phyloP scores from a whole-genome alignment of 2,329 filamentous ascomycete species.

The Orbilia ellipsospora region DNA sequence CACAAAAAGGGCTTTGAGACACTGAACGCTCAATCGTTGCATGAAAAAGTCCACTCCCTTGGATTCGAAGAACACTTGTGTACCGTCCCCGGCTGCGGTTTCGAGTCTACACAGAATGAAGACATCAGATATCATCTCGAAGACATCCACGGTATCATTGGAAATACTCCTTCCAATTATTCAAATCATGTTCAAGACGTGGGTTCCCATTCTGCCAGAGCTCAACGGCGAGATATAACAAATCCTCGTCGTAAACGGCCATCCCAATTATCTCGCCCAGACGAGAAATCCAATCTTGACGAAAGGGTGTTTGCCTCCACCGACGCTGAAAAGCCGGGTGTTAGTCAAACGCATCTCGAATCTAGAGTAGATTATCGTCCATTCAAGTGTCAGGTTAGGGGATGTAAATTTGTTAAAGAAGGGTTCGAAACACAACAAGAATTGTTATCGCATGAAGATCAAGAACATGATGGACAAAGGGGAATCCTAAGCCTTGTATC shows the following conservation, averaged over 20 bases:
- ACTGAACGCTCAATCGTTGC: conserved; percentile 35
- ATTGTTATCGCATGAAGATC: conserved; percentile 41
- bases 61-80: conserved; percentile 53
- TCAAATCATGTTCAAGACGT: conserved; percentile 1
- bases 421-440: conserved; percentile 53
- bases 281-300: conserved; percentile 30
- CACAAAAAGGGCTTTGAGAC: conserved; percentile 55
- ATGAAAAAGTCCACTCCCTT: conserved; percentile 43
- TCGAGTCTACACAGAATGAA: conserved; percentile 41
- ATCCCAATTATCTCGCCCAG: conserved; percentile 12
- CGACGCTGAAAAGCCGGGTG: conserved; percentile 21
- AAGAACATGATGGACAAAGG: conserved; percentile 46
- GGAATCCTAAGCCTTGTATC: conserved; percentile 21
- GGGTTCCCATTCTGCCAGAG: neutral
- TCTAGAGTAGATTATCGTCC: conserved; percentile 44
- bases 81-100: conserved; percentile 21
- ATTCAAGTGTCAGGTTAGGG: conserved; percentile 45
- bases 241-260: conserved; percentile 33
- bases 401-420: conserved; percentile 54
- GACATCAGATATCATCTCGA: conserved; percentile 50
- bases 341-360: conserved; percentile 10
- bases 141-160: conserved; percentile 49
- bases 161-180: conserved; percentile 18
- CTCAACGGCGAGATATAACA: conserved; percentile 15
- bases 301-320: conserved; percentile 19